phyloP scores from a whole-genome alignment of 306 rosid genomes.

The Ammopiptanthus mongolicus region DNA sequence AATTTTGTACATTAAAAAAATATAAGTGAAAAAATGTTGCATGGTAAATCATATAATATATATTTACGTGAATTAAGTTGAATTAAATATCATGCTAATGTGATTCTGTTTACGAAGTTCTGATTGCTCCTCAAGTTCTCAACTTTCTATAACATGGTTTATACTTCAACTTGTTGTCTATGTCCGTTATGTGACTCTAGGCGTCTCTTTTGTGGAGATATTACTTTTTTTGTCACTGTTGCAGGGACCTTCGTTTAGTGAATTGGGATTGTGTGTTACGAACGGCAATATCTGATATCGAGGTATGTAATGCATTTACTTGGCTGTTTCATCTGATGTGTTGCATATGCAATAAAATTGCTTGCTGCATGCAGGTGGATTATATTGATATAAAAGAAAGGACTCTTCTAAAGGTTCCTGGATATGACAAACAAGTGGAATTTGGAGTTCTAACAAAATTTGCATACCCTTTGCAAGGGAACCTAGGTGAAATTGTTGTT shows the following conservation, averaged over 20 bases:
- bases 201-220: neutral
- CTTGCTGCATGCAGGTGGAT: conserved; percentile 65
- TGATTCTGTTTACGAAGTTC: neutral
- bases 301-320: conserved; percentile 44
- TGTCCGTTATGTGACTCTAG: neutral
- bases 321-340: neutral
- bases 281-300: conserved; percentile 94
- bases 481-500: conserved; percentile 82
- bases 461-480: conserved; percentile 80
- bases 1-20: neutral
- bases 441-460: conserved; percentile 87
- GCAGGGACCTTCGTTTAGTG: conserved; percentile 85
- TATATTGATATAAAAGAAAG: conserved; percentile 78
- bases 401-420: conserved; percentile 66
- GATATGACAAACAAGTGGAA: conserved; percentile 74
- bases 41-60: neutral
- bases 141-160: neutral
- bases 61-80: neutral
- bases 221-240: conserved; percentile 9
- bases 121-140: neutral
- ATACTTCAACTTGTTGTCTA: neutral
- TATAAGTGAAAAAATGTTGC: neutral
- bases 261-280: conserved; percentile 93
- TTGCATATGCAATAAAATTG: conserved; percentile 10
- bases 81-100: neutral